Base-by-base conservation (phyloP, 208 protist genomes). In the Trypanosoma platydactyli region DNA sequence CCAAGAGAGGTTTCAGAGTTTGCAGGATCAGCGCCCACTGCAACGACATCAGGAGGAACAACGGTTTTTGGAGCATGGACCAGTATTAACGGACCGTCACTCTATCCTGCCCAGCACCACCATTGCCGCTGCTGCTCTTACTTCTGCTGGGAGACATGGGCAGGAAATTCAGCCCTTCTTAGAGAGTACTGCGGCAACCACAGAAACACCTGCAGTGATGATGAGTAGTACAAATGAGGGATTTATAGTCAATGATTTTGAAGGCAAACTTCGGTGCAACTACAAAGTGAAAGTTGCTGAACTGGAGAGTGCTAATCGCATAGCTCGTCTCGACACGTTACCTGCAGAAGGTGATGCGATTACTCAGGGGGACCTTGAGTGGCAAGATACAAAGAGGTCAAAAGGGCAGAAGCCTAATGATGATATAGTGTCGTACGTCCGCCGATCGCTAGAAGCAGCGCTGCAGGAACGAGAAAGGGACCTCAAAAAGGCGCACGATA, bases 151-250 rank as follows among this genome's bases (percentile, higher is more conserved):
- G 9, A 3, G 9, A 38, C 33, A 38, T 3, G 33, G 3, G 33
- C 33, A 11, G 33, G 33, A 38, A 38, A 38, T 9, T 38, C 33
- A 38, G 33, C 33, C 33, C 5, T 38, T 3, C 33, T 9, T 38
- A 11, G 33, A 22, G 46, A 11, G 73, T 75, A 69, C 61, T 76
- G 49, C 50, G 55, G 18, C 59, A 62, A 60, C 51, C 41, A 60
- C 30, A 55, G n/a, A 67, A n/a, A n/a, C n/a, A n/a, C n/a, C n/a
- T n/a, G n/a, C n/a, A 62, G 51, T 20, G 18, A 41, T 29, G 11
- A 2, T 60, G 5, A 27, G 30, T 25, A 22, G 38, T 2, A 62
- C 38, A 1, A 51, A 30, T 18, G 56, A 75, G 54, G 24, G 52
- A 3, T 53, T 53, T 30, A 25, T 22, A 18, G 40, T 41, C 50